Evolutionary conservation across 345 rosid species (phyloP), one percentile per base, ranked within the genome.

Genomic region (Pistacia integerrima): DNA sequence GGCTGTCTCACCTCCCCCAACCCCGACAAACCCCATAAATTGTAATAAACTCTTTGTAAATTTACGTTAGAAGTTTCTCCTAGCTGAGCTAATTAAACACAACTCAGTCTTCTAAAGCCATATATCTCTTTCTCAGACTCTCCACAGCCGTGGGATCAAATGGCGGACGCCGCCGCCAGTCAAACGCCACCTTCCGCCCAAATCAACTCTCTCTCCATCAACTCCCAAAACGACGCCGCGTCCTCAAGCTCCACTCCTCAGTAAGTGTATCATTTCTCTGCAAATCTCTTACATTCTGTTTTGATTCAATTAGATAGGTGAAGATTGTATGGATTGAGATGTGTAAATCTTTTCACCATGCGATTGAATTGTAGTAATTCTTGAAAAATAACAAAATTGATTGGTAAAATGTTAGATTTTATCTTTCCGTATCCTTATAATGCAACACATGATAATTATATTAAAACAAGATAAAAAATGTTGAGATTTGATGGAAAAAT

Each of bases 231-330:
- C 36, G 20, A 67, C 0, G 38, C 49, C 2, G 38, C 13, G 3
- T 67, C 57, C 57, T 67, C 71, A 17, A 48, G 57, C 49, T 48
- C 36, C 4, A 49, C 71, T 63, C n/a, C 67, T 67, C 71, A 48
- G 71, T 67, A 49, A 67, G 71, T 16, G 11, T 63, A 0, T 63
- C 14, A 9, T 59, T 20, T 3, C 7, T 33, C 41, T 14, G 12
- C 17, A 11, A 4, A 60, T 11, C 14, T 22, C 9, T 25, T 20
- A 8, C 7, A 59, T 22, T 25, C 38, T 60, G 35, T 60, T 60
- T 60, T 12, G 36, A 11, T 60, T 28, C 64, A 25, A 60, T 28
- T 28, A 61, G 18, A 61, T 8, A 33, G 28, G 5, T 12, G 4
- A 4, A 10, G 64, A 13, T 60, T 28, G 6, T 30, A 25, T 8